phyloP scores from a whole-genome alignment of 768 basidiomycete genomes.

The Suillus bovinus region DNA sequence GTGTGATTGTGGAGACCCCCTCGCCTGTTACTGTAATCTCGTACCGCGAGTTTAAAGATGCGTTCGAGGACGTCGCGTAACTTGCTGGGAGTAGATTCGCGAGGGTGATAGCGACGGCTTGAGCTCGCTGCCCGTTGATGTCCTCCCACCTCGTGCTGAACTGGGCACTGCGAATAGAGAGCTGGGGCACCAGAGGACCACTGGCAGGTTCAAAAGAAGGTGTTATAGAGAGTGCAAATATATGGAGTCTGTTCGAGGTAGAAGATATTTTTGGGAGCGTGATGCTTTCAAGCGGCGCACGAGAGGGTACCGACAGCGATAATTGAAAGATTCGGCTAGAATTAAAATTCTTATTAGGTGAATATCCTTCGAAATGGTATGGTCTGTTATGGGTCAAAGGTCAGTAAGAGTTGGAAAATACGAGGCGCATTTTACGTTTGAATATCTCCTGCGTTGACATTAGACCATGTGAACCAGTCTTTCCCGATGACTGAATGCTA shows the following conservation, averaged over 20 bases:
- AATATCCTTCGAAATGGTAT: slow-evolving; percentile 42
- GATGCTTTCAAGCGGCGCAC: slow-evolving; percentile 41
- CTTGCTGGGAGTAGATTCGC: slow-evolving; percentile 48
- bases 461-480: slow-evolving; percentile 46
- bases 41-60: slow-evolving; percentile 36
- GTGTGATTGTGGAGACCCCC: slow-evolving; percentile 42
- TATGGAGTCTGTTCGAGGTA: slow-evolving; percentile 39
- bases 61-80: slow-evolving; percentile 22
- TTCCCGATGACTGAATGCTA: slow-evolving; percentile 40
- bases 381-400: slow-evolving; percentile 32
- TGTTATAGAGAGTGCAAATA: slow-evolving; percentile 47
- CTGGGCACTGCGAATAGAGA: slow-evolving; percentile 43
- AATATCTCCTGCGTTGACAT: slow-evolving; percentile 44
- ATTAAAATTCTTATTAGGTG: slow-evolving; percentile 41
- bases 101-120: slow-evolving; percentile 52
- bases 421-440: slow-evolving; percentile 34
- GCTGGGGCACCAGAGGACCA: slow-evolving; percentile 22
- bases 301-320: slow-evolving; percentile 45
- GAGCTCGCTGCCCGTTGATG: slow-evolving; percentile 38
- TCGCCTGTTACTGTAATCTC: slow-evolving; percentile 38
- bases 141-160: slow-evolving; percentile 51
- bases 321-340: slow-evolving; percentile 45
- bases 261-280: slow-evolving; percentile 38
- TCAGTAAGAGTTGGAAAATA: slow-evolving; percentile 1
- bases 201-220: slow-evolving; percentile 31